phyloP scores from a whole-genome alignment of 1,284 basidiomycete genomes.

The Ustilago vetiveriae region DNA sequence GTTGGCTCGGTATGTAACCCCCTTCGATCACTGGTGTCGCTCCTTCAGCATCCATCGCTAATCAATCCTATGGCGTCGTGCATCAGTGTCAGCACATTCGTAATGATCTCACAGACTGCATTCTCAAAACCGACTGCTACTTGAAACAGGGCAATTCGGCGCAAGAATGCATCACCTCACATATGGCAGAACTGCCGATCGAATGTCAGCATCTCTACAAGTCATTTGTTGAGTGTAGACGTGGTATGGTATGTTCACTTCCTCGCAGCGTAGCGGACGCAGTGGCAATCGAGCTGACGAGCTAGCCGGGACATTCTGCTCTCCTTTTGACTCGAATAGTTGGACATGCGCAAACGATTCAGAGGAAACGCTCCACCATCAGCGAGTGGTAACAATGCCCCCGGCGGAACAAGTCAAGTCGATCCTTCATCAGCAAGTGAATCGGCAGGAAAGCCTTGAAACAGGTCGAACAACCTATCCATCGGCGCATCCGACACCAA shows the following conservation, averaged over 20 bases:
- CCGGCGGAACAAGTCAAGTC: constrained; percentile 46
- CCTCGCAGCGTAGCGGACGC: too few relatives aligned
- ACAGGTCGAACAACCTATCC: not conserved
- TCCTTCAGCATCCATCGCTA: too few relatives aligned
- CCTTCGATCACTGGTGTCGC: too few relatives aligned
- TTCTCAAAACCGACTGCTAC: constrained; percentile 52
- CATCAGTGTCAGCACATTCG: constrained; percentile 53
- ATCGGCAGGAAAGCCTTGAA: not conserved
- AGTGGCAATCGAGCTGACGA: too few relatives aligned
- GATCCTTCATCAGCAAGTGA: constrained; percentile 7
- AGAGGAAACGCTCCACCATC: constrained; percentile 50
- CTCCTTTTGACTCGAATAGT: constrained; percentile 5
- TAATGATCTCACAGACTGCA: constrained; percentile 50
- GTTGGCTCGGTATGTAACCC: constrained; percentile 30
- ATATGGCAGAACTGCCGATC: constrained; percentile 50
- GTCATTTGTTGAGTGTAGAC: constrained; percentile 52
- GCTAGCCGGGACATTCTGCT: too few relatives aligned
- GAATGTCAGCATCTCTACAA: constrained; percentile 59
- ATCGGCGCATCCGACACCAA: not conserved
- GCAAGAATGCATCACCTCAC: constrained; percentile 53
- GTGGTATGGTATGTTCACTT: constrained; percentile 47
- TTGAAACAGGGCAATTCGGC: constrained; percentile 37
- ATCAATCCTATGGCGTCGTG: too few relatives aligned
- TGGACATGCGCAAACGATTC: constrained; percentile 57
- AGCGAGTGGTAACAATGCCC: constrained; percentile 31